Evolutionary conservation across 768 basidiomycete species (phyloP).

Genomic region (Kwoniella europaea): DNA sequence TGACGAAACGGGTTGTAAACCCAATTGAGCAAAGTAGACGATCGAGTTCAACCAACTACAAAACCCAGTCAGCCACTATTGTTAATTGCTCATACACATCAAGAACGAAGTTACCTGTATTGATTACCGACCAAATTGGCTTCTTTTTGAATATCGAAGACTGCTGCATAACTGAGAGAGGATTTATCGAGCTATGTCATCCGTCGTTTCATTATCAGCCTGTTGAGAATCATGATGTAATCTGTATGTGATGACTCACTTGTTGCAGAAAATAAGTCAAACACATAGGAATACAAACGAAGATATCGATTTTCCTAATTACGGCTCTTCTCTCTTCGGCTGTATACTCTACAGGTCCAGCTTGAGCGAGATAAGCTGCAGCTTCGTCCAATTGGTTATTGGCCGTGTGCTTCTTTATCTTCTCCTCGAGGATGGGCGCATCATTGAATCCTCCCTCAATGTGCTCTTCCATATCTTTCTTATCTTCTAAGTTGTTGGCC

Average conservation of each 20-base stretch:
- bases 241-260: slow-evolving; percentile 1
- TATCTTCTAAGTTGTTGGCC: slow-evolving; percentile 20
- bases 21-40: slow-evolving; percentile 44
- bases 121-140: slow-evolving; percentile 58
- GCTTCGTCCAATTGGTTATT: slow-evolving; percentile 36
- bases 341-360: slow-evolving; percentile 30
- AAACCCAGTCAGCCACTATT: neutral
- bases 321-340: slow-evolving; percentile 38
- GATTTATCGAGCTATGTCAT: slow-evolving; percentile 56
- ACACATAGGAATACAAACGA: slow-evolving; percentile 37
- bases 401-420: slow-evolving; percentile 7
- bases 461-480: slow-evolving; percentile 26
- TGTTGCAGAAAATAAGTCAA: slow-evolving; percentile 39
- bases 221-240: neutral
- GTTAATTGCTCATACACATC: neutral
- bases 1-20: slow-evolving; percentile 42
- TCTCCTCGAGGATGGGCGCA: slow-evolving; percentile 5
- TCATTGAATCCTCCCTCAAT: slow-evolving; percentile 13
- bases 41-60: slow-evolving; percentile 2
- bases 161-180: slow-evolving; percentile 63
- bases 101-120: slow-evolving; percentile 60
- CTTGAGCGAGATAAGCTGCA: slow-evolving; percentile 23
- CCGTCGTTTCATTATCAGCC: neutral
- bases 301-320: slow-evolving; percentile 40
- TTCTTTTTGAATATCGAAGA: slow-evolving; percentile 60